Base-by-base conservation (phyloP, 305 asterid species). In the Withania somnifera region DNA sequence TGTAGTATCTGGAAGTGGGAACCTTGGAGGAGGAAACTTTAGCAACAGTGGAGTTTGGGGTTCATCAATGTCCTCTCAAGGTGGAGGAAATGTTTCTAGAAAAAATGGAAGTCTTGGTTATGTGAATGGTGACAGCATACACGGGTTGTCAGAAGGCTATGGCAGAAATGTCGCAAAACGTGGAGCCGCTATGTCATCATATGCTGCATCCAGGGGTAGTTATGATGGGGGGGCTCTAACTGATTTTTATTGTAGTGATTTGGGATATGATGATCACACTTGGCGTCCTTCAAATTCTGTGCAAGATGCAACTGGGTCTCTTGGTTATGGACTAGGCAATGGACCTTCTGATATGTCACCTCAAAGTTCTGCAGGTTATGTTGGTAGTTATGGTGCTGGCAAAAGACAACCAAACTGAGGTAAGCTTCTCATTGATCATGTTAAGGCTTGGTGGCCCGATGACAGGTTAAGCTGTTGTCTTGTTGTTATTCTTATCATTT, bases 11-110 rank as follows among this genome's bases (percentile, higher is more conserved):
- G 85, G 83, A 63, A 85, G 66, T 40, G 86, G 83, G 40, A 53
- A 52, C 84, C 13, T 75, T 7, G 66, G 80, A 36, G 83, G 83
- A 54, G 85, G 83, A 20, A 34, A n/a, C 36, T 66, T 66, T 32
- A 26, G 66, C 77, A 85, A 57, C 83, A 78, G 78, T 30, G 84
- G 84, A 57, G 80, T 64, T 77, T 86, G 88, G 88, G 86, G 85
- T 83, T 78, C 86, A 42, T 69, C 81, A 26, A 19, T 78, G 79
- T 42, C 83, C 51, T 60, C 78, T 54, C 87, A 85, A 82, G 79
- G 84, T 11, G 71, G 84, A 51, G 81, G 85, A 57, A 85, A 69
- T 79, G 75, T 82, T 82, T 52, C 79, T 57, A 52, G 54, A 50
- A 68, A 71, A 75, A 68, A 51, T 26, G 82, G 80, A 57, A 85